Conservation (phyloP, 2,329 filamentous ascomycete species). For the Fusarium humuli region DNA sequence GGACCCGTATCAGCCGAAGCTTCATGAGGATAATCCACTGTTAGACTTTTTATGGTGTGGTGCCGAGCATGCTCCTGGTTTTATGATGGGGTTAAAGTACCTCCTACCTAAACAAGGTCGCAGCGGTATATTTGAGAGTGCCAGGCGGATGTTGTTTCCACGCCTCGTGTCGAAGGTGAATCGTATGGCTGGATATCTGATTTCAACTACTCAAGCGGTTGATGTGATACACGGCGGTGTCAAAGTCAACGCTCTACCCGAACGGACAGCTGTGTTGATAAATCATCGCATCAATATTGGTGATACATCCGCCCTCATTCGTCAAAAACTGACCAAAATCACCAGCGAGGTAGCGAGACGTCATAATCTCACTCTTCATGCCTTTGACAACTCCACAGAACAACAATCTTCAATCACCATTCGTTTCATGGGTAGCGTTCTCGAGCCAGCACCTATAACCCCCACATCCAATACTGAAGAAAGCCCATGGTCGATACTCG, state of each 20-base stretch:
- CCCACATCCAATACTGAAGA: neutral
- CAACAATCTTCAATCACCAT: neutral
- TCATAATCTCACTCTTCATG: neutral
- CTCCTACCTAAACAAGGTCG: neutral
- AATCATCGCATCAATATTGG: neutral
- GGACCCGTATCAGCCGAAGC: neutral
- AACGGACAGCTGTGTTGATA: neutral
- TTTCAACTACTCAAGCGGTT: neutral
- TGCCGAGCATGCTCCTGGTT: neutral
- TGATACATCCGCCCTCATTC: neutral
- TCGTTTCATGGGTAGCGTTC: neutral
- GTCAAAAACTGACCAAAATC: neutral
- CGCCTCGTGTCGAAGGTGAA: neutral
- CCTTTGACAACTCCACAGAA: neutral
- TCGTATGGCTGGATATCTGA: neutral
- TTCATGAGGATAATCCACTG: neutral
- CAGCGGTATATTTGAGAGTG: neutral
- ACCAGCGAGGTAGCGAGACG: neutral
- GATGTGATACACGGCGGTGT: neutral
- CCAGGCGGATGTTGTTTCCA: neutral
- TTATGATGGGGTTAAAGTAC: neutral
- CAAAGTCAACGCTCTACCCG: neutral
- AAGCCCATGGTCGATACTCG: neutral
- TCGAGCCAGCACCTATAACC: neutral
- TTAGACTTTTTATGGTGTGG: neutral